Percentiles rank a stretch among this genome's conserved stretches.
Evolutionary conservation across 495 filamentous ascomycete genomes (phyloP).

Genomic region (Aspergillus hancockii): DNA sequence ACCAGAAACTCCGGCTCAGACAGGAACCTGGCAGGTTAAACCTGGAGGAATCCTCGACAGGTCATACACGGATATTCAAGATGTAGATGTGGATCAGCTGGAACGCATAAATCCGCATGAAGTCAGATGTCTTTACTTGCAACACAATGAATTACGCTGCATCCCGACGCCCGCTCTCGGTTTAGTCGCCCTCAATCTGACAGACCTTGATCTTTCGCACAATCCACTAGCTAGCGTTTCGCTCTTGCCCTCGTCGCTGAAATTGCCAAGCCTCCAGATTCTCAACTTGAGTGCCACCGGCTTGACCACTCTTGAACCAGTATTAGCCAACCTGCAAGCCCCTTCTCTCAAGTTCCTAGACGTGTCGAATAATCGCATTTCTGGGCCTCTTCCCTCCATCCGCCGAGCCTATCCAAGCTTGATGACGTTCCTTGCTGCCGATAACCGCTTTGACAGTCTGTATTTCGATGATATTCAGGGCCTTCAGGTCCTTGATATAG

Average conservation of each 20-base stretch:
- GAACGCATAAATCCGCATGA: conserved; percentile 45
- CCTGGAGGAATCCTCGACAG: conserved; percentile 72
- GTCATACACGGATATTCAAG: conserved; percentile 62
- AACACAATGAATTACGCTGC: conserved; percentile 70
- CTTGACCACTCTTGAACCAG: conserved; percentile 62
- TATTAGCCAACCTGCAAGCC: conserved; percentile 64
- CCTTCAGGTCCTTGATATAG: conserved; percentile 72
- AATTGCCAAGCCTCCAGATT: conserved; percentile 71
- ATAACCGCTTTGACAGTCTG: conserved; percentile 74
- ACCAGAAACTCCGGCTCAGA: conserved; percentile 38
- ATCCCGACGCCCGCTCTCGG: conserved; percentile 66
- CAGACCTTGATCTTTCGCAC: conserved; percentile 73
- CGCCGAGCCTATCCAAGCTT: conserved; percentile 65
- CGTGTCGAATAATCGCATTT: conserved; percentile 75
- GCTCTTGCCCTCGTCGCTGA: conserved; percentile 57
- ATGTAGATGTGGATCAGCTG: conserved; percentile 47
- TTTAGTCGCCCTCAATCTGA: conserved; percentile 67
- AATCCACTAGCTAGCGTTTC: conserved; percentile 70
- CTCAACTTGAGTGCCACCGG: conserved; percentile 72
- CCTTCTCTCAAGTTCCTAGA: conserved; percentile 74
- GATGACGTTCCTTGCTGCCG: conserved; percentile 64
- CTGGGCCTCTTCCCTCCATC: conserved; percentile 58
- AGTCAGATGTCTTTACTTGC: conserved; percentile 62
- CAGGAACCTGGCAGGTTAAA: conserved; percentile 61
- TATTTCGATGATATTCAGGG: conserved; percentile 74